Percentiles rank a stretch among this genome's conserved stretches.
These are phyloP conservation scores for Quercus phellos DNA, from an alignment of 331 rosid species.

Conservation along the genomic window DNA sequence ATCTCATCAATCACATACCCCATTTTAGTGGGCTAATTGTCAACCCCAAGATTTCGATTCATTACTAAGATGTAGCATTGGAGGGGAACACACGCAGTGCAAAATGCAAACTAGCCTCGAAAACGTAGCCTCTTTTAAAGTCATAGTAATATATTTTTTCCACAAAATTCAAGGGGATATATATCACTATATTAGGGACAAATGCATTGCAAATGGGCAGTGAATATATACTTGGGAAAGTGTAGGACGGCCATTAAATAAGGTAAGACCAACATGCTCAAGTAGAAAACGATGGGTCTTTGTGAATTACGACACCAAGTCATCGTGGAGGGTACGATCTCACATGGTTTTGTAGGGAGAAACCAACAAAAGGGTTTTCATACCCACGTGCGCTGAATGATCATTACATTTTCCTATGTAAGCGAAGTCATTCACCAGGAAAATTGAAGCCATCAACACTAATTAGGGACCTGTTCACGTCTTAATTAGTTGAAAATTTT, in stretches of 20 bases:
- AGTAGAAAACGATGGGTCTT: conserved; percentile 38
- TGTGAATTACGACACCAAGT: conserved; percentile 28
- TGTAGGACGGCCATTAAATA: conserved; percentile 2
- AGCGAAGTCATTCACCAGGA: too few species aligned
- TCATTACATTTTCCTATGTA: not conserved
- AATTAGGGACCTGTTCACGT: not conserved
- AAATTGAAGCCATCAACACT: not conserved
- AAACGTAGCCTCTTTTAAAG: not conserved
- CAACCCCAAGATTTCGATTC: conserved; percentile 8
- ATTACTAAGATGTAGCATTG: conserved; percentile 1
- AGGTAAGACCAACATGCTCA: conserved; percentile 54
- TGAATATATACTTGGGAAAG: not conserved
- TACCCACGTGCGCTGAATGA: conserved; percentile 28
- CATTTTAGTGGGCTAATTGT: not conserved
- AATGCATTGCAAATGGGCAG: too few species aligned
- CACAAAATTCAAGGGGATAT: too few species aligned
- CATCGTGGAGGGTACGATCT: conserved; percentile 9
- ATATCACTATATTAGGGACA: too few species aligned
- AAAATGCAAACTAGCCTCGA: conserved; percentile 18
- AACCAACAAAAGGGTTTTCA: conserved; percentile 19
- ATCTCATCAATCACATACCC: not conserved
- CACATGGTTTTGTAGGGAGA: conserved; percentile 45
- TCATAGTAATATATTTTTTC: not conserved
- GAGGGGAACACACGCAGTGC: conserved; percentile 36
- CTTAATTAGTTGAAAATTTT: not conserved